Evolutionary conservation across 441 rosid genomes (phyloP), one percentile per base, ranked within the genome.

Genomic region (Corymbia calophylla): DNA sequence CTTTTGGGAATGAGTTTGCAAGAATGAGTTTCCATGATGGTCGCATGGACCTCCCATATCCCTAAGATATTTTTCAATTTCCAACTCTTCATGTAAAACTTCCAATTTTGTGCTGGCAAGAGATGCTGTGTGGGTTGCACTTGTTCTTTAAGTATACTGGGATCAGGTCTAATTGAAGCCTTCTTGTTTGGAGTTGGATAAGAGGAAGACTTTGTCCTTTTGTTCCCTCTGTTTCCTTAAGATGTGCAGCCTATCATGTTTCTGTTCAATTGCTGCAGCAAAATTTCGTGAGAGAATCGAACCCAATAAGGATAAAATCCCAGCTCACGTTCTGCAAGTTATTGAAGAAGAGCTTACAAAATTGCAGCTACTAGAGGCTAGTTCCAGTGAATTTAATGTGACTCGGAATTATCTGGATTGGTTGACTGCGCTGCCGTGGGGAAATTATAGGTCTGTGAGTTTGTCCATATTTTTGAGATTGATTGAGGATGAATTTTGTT

Each of bases 371-470:
- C 94, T 95, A 91, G 98, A 98, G 93, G 99, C 99, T 90, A 97
- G 99, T 94, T 98, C 99, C 53, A 98, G 99, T 94, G 99, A 98
- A 94, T 98, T 98, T 91, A 95, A 97, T 90, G 99, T 98, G 87
- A 96, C 98, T 86, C 94, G 95, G 91, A 96, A 95, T 91, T 95
- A 97, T 93, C 95, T 98, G 91, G 99, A 98, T 95, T 98, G 99
- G 99, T 92, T 97, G 94, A 98, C 99, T 39, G 95, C 93, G 1
- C 92, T 98, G 91, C 99, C 99, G 35, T 98, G 99, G 99, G 99
- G 99, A 91, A 95, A 94, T 89, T 94, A 93, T 93, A 98, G 99
- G 99, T 97, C 85, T 55, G 91, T 81, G 55, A 89, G 62, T 92
- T 93, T 68, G 58, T 90, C 90, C 58, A 73, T 58, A 91, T 84